Percentiles rank a stretch among this genome's conserved stretches.
Conservation (phyloP, 495 filamentous ascomycete species). For the Aspergillus carlsbadensis region DNA sequence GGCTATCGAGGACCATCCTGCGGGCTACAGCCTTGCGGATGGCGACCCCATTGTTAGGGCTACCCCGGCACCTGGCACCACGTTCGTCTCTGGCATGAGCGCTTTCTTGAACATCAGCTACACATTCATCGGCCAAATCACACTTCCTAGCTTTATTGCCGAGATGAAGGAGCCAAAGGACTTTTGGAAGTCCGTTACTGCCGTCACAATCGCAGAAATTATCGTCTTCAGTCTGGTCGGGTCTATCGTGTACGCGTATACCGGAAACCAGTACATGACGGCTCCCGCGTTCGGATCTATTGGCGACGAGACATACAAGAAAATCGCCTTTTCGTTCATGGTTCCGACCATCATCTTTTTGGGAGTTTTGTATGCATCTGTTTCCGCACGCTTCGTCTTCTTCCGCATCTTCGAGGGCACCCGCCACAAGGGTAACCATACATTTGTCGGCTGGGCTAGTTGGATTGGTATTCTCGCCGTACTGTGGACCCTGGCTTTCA, state of each 20-base stretch:
- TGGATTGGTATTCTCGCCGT: slow-evolving; percentile 73
- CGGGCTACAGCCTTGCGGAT: slow-evolving; percentile 51
- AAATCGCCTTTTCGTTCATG: slow-evolving; percentile 88
- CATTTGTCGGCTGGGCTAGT: slow-evolving; percentile 73
- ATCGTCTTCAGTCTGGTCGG: slow-evolving; percentile 79
- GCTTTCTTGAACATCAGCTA: slow-evolving; percentile 90
- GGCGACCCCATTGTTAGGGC: slow-evolving; percentile 64
- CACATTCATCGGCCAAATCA: slow-evolving; percentile 93
- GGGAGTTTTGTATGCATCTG: slow-evolving; percentile 83
- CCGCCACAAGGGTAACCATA: slow-evolving; percentile 73
- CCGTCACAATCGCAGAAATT: slow-evolving; percentile 80
- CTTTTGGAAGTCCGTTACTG: slow-evolving; percentile 87
- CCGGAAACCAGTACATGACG: slow-evolving; percentile 79
- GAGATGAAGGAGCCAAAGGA: slow-evolving; percentile 86
- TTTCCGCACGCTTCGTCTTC: slow-evolving; percentile 83
- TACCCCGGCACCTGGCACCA: slow-evolving; percentile 66
- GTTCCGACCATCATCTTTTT: slow-evolving; percentile 88
- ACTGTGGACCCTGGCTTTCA: slow-evolving; percentile 76
- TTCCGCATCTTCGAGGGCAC: slow-evolving; percentile 79
- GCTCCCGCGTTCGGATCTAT: slow-evolving; percentile 81
- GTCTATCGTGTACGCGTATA: slow-evolving; percentile 73
- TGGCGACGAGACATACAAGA: slow-evolving; percentile 68
- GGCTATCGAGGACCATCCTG: slow-evolving; percentile 67
- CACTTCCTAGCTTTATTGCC: slow-evolving; percentile 85
- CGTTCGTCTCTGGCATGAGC: slow-evolving; percentile 74